These are phyloP conservation scores for Pythium grandisporangium DNA, from an alignment of 352 stramenopile genomes.

Conservation along the genomic window DNA sequence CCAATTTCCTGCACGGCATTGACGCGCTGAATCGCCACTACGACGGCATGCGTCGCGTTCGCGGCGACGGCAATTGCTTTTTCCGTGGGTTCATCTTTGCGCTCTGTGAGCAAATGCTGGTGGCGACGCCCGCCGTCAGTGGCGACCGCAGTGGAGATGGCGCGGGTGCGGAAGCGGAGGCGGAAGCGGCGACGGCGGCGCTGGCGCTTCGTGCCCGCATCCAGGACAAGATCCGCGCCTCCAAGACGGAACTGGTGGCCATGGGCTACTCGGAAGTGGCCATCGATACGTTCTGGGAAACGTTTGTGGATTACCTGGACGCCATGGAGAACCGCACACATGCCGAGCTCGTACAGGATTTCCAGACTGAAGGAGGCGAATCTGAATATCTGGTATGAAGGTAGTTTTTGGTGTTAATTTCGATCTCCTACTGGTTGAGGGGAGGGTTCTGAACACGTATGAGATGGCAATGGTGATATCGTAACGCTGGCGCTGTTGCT, in stretches of 20 bases:
- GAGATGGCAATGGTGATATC: too few species aligned
- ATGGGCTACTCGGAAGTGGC: conserved; percentile 88
- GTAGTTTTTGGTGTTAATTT: neutral
- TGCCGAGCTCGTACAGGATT: conserved; percentile 62
- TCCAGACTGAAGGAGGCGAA: conserved; percentile 81
- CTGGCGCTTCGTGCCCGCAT: conserved; percentile 24
- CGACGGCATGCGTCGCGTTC: conserved; percentile 67
- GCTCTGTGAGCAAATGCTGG: conserved; percentile 67
- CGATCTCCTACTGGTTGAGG: neutral
- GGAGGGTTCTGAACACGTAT: too few species aligned
- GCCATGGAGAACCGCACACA: conserved; percentile 71
- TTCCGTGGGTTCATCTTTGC: conserved; percentile 88
- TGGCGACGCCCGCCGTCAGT: too few species aligned
- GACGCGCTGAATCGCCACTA: conserved; percentile 57
- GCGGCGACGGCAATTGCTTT: conserved; percentile 90
- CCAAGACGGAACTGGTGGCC: conserved; percentile 60
- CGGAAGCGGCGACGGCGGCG: conserved; percentile 8
- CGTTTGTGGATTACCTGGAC: conserved; percentile 84
- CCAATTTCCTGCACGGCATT: conserved; percentile 66
- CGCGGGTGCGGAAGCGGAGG: too few species aligned
- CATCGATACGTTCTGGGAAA: conserved; percentile 92
- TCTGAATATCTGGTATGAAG: conserved; percentile 73
- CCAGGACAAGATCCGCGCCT: conserved; percentile 52
- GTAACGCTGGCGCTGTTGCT: too few species aligned
- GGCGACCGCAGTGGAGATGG: too few species aligned